Percentiles rank a stretch among this genome's conserved stretches.
Evolutionary conservation across 345 rosid species (phyloP).

Genomic region (Mercurialis annua): DNA sequence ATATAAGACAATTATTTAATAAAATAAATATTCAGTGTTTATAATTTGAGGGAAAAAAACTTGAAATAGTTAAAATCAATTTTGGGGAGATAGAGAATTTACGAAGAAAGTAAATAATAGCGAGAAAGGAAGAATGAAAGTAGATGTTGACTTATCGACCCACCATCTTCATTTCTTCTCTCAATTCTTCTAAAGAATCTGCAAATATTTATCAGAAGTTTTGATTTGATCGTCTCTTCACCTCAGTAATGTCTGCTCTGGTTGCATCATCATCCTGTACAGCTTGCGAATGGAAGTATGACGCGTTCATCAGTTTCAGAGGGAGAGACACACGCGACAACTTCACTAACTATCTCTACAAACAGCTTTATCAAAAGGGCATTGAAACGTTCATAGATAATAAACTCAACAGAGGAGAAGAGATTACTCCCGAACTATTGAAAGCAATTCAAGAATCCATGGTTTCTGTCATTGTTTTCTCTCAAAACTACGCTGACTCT

Average conservation of each 20-base stretch:
- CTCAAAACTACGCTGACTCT: slow-evolving; percentile 9
- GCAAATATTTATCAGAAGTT: too few species aligned
- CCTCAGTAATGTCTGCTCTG: neutral
- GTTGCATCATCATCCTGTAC: neutral
- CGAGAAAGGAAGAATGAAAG: too few species aligned
- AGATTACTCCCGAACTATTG: slow-evolving; percentile 11
- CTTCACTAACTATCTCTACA: neutral
- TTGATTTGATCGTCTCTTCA: too few species aligned
- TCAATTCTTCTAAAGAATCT: too few species aligned
- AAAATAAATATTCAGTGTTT: too few species aligned
- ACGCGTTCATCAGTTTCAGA: slow-evolving; percentile 13
- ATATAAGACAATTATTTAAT: too few species aligned
- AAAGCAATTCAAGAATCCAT: slow-evolving; percentile 14
- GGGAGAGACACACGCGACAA: slow-evolving; percentile 3
- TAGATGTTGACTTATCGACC: too few species aligned
- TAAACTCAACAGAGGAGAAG: slow-evolving; percentile 9
- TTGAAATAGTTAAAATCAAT: too few species aligned
- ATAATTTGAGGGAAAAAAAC: too few species aligned
- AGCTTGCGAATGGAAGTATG: neutral
- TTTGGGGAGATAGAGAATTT: too few species aligned
- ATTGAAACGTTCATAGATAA: slow-evolving; percentile 16
- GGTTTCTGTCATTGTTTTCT: slow-evolving; percentile 13
- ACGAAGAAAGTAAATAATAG: too few species aligned
- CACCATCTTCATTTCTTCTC: too few species aligned
- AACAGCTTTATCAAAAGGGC: neutral